Conservation (phyloP, 331 rosid genomes). For the Cydonia oblonga region DNA sequence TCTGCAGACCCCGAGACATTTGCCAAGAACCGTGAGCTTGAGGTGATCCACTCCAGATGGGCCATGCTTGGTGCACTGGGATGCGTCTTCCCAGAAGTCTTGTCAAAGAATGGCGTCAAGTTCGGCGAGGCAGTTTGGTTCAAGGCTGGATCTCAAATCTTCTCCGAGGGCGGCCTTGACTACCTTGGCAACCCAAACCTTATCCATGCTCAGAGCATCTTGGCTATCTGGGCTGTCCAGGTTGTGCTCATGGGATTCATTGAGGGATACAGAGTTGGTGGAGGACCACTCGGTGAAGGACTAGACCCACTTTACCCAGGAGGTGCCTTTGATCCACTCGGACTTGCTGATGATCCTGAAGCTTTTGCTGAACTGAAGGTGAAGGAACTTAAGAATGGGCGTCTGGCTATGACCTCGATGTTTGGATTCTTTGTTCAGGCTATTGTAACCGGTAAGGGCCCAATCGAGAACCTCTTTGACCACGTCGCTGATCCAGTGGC, state of each 20-base stretch:
- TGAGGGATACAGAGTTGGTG: conserved; percentile 87
- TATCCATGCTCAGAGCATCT: conserved; percentile 83
- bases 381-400: conserved; percentile 72
- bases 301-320: conserved; percentile 92
- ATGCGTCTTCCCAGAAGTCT: conserved; percentile 66
- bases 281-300: conserved; percentile 95
- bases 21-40: conserved; percentile 82
- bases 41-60: conserved; percentile 86
- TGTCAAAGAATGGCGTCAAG: conserved; percentile 68
- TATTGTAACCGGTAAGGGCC: conserved; percentile 85
- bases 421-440: conserved; percentile 93
- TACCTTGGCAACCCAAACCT: conserved; percentile 89
- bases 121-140: conserved; percentile 96
- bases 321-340: conserved; percentile 87
- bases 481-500: conserved; percentile 82
- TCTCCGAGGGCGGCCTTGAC: conserved; percentile 90
- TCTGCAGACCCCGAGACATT: conserved; percentile 96
- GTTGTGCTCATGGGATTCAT: conserved; percentile 91
- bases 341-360: conserved; percentile 87
- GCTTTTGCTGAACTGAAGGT: conserved; percentile 92
- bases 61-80: conserved; percentile 90
- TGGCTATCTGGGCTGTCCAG: conserved; percentile 86
- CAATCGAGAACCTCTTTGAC: conserved; percentile 70
- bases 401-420: conserved; percentile 86
- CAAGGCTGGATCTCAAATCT: conserved; percentile 86